Conservation (phyloP, 164 flowering plant species). For the Buxus sempervirens region DNA sequence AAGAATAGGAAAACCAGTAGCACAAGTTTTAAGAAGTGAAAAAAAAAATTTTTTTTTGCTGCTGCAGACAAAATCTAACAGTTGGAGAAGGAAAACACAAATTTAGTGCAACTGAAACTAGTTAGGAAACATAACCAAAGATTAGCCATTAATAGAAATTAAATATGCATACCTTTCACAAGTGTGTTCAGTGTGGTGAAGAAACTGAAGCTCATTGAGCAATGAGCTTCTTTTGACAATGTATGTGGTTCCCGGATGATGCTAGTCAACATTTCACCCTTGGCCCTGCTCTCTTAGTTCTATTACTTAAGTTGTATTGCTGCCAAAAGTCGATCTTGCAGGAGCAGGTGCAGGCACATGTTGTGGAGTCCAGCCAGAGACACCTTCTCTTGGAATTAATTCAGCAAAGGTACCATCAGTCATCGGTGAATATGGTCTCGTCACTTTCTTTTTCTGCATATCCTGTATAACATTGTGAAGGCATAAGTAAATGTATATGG, state of each 20-base stretch:
- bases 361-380: slow-evolving; percentile 44
- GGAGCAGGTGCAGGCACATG: slow-evolving; percentile 52
- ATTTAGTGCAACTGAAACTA: not conserved
- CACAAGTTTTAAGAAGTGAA: no score
- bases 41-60: no score
- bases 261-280: not conserved
- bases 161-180: not conserved
- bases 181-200: not conserved
- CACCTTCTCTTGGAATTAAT: slow-evolving; percentile 35
- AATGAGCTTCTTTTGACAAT: not conserved
- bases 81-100: not conserved
- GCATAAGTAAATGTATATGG: not conserved
- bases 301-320: slow-evolving; percentile 29
- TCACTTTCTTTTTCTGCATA: slow-evolving; percentile 53
- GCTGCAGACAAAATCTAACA: no score
- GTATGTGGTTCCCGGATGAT: not conserved
- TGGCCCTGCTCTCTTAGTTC: not conserved
- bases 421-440: slow-evolving; percentile 80
- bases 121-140: not conserved
- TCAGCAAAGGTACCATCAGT: slow-evolving; percentile 32
- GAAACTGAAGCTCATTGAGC: not conserved
- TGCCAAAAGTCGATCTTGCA: slow-evolving; percentile 64
- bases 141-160: not conserved
- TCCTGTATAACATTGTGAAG: slow-evolving; percentile 39
- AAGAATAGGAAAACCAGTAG: no score